Evolutionary conservation across 352 stramenopile genomes (phyloP), one percentile per base, ranked within the genome.

Genomic region (Globisporangium carolinianum): DNA sequence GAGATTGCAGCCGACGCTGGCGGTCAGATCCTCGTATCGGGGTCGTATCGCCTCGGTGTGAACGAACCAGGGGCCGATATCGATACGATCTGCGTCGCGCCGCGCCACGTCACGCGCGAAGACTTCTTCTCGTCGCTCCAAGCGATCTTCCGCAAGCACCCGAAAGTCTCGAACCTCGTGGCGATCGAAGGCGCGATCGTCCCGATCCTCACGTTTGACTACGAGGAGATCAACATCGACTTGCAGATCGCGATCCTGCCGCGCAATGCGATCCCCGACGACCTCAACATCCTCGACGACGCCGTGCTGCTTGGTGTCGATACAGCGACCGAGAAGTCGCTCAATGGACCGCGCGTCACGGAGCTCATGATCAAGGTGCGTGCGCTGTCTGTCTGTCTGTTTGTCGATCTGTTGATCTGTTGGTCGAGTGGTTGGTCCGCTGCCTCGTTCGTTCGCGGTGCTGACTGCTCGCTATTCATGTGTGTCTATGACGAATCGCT

Each of bases 181-280:
- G 61, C 86, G 5, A 95, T 95, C 55, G 86, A 95, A 65, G 83
- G 84, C 50, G 94, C 96, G 1, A 85, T 97, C 15, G 96, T 99
- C 55, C 97, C 97, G 3, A 98, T 99, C 65, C 84, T 99, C 50
- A 99, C 96, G 14, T 98, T 99, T 66, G 96, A 99, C 77, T 98
- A 98, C 66, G 93, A 98, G 65, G 96, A 97, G 54, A 97, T 99
- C 65, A 98, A 99, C 65, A 98, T 99, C 62, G 97, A 99, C 83
- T 73, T 99, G 17, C 84, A 98, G 53, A 98, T 99, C 70, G 96
- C 96, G 11, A 90, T 96, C 46, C 63, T 99, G 15, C 95, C 96
- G 51, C 72, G 89, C 53, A 94, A 94, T 46, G 86, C 80, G 24
- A 95, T 98, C 47, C 84, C 89, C 5, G 79, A 95, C 48, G 79